Evolutionary conservation across 768 basidiomycete genomes (phyloP), one percentile per base, ranked within the genome.

Genomic region (Royoungia palumana): DNA sequence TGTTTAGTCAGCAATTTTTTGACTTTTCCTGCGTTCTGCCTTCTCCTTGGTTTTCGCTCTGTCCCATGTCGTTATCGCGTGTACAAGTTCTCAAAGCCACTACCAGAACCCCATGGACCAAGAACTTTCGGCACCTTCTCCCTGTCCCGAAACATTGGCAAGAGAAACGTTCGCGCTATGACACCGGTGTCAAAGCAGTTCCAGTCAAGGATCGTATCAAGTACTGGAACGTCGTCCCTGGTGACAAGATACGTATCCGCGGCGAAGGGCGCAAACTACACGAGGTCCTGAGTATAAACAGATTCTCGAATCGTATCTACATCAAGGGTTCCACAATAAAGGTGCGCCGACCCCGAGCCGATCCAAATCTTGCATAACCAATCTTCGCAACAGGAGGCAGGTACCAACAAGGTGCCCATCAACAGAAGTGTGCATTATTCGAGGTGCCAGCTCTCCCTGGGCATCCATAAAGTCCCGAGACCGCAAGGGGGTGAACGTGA

Each of bases 171-270:
- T 69, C 72, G 13, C 75, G 71, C 53, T 66, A 69, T 37, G 77
- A 78, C 62, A 55, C 70, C 0, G 50, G 46, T 10, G 38, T 71
- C 46, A 87, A 86, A 63, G 77, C 78, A 35, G 81, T 79, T 38
- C 74, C 77, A 12, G 76, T 79, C 11, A 74, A 75, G 49, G 84
- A 89, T 59, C 76, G 90, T 40, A 86, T 93, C 44, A 86, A 89
- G 64, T 81, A 80, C 62, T 93, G 90, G 90, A 93, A 92, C 61
- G 78, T 93, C 51, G 84, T 89, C 28, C 88, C 91, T 6, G 90
- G 90, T 7, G 90, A 93, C 70, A 79, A 77, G 46, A 80, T 93
- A 60, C 79, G 85, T 42, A 54, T 90, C 47, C 76, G 80, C 7
- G 85, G 87, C 21, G 84, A 89, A 65, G 72, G 74, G 51, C 72